A percentile compares a stretch with the other conserved stretches of the same genome.
phyloP scores from a whole-genome alignment of 23 red algal genomes.

The Gracilaria domingensis region DNA sequence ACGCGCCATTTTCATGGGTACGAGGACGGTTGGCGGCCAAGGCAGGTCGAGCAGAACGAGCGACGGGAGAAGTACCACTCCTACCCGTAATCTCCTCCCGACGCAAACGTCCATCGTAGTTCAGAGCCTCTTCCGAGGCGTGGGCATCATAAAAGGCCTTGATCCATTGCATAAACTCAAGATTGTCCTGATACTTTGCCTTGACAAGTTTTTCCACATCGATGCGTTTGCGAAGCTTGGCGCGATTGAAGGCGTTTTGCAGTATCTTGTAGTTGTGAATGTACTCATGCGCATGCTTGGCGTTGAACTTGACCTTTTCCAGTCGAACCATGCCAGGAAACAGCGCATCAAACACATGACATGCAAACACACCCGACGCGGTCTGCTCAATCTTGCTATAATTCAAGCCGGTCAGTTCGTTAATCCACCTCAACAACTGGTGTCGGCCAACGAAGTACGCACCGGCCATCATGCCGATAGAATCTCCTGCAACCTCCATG shows the following conservation, averaged over 20 bases:
- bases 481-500: slow-evolving; percentile 53
- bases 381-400: slow-evolving; percentile 93
- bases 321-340: slow-evolving; percentile 79
- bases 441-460: slow-evolving; percentile 89
- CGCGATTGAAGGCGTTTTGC: slow-evolving; percentile 81
- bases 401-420: slow-evolving; percentile 83
- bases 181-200: slow-evolving; percentile 93
- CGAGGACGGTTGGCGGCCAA: slow-evolving; percentile 1
- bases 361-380: slow-evolving; percentile 79
- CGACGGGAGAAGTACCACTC: background rate
- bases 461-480: slow-evolving; percentile 87
- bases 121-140: slow-evolving; percentile 61
- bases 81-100: slow-evolving; percentile 36
- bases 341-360: slow-evolving; percentile 91
- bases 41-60: background rate
- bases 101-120: slow-evolving; percentile 56
- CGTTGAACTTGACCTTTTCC: slow-evolving; percentile 92
- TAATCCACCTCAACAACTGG: slow-evolving; percentile 89
- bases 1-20: background rate
- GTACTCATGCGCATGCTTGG: slow-evolving; percentile 80
- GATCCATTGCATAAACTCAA: slow-evolving; percentile 98
- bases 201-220: slow-evolving; percentile 94
- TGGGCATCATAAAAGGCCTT: slow-evolving; percentile 89
- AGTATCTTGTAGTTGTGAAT: slow-evolving; percentile 97
- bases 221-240: slow-evolving; percentile 83